A percentile compares a stretch with the other conserved stretches of the same genome.
Evolutionary conservation across 106 monocot genomes (phyloP).

Genomic region (Vanilla planifolia): DNA sequence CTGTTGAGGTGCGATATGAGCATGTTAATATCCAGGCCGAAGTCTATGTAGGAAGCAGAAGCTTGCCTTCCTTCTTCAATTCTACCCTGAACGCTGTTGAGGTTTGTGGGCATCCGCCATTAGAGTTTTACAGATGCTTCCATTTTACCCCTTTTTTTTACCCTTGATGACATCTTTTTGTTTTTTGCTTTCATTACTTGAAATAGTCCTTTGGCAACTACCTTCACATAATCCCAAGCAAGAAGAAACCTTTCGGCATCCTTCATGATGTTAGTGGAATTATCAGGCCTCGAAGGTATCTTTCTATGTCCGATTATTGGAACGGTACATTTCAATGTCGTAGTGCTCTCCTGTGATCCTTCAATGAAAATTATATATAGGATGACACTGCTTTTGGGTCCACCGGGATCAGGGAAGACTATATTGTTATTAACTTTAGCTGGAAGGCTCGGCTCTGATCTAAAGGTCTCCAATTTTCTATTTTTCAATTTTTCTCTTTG

Average conservation of each 20-base stretch:
- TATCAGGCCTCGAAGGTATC: constrained; percentile 37
- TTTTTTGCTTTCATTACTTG: constrained; percentile 1
- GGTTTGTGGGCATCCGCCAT: constrained; percentile 15
- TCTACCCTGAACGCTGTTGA: constrained; percentile 38
- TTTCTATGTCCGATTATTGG: not conserved
- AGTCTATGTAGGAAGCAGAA: constrained; percentile 46
- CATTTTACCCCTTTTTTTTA: too few relatives aligned
- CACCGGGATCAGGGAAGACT: constrained; percentile 65
- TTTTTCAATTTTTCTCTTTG: not conserved
- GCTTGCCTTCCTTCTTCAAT: constrained; percentile 54
- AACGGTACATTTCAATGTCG: not conserved
- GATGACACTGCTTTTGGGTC: constrained; percentile 68
- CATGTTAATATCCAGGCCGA: constrained; percentile 40
- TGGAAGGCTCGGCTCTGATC: constrained; percentile 44
- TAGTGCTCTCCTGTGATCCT: not conserved
- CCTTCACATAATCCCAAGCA: constrained; percentile 34
- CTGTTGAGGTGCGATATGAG: constrained; percentile 72
- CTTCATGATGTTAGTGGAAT: constrained; percentile 43
- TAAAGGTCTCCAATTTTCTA: constrained; percentile 24
- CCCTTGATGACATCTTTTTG: too few relatives aligned
- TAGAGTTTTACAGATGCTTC: not conserved
- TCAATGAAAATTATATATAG: constrained; percentile 9
- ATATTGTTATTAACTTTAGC: constrained; percentile 47
- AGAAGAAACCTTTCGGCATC: constrained; percentile 32
- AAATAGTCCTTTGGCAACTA: constrained; percentile 14